Evolutionary conservation across 2,329 filamentous ascomycete genomes (phyloP), one percentile per base, ranked within the genome.

Genomic region (Pseudopyrenochaeta lycopersici): DNA sequence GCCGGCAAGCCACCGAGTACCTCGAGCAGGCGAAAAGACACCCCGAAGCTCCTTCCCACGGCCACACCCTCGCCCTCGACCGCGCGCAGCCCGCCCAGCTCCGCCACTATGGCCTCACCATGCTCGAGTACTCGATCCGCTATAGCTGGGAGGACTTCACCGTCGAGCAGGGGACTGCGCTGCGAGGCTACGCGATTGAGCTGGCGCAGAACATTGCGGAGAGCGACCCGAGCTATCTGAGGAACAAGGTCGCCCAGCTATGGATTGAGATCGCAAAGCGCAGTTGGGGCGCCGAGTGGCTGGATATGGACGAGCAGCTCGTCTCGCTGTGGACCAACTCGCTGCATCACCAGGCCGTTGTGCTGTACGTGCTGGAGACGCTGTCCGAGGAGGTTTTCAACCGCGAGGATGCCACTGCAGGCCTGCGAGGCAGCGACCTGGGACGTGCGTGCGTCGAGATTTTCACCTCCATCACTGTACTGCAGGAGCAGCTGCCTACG

Each of bases 221-320:
- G 40, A 84, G 87, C 17, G 94, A 98, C 71, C 91, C 92, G 2
- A 76, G 84, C 29, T 99, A 93, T 73, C 81, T 97, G 61, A 85
- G 94, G 64, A 98, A 96, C 82, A 99, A 99, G 79, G 89, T 95
- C 30, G 92, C 91, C 23, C 90, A 96, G 77, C 80, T 99, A 57
- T 99, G 95, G 95, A 91, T 93, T 7, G 95, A 98, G 76, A 83
- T 97, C 47, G 92, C 93, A 35, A 98, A 98, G 80, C 86, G 94
- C 67, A 90, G 87, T 71, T 99, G 95, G 95, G 91, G 85, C n/a
- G 83, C 86, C 29, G 90, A 95, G 57, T 99, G 96, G 95, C 88
- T 90, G 81, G 88, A 96, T 71, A 97, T 99, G 94, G 96, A 99
- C 74, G 80, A 87, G 59, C 83, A 90, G 70, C 83, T 99, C 49